These are phyloP conservation scores for Macaranga tanarius DNA, from an alignment of 441 rosid genomes.

Conservation along the genomic window DNA sequence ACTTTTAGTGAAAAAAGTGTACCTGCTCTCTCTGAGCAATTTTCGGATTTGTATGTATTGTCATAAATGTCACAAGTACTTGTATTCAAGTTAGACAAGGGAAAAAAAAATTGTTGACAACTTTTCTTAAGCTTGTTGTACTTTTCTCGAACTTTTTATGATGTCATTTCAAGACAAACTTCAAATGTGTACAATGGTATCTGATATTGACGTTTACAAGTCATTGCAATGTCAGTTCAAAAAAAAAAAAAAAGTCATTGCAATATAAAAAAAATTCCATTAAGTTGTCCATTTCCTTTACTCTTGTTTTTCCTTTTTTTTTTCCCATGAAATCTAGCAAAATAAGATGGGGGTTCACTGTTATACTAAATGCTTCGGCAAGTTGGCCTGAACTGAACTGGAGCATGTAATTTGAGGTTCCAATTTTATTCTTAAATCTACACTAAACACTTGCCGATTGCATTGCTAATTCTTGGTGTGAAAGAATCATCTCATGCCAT, in stretches of 20 bases:
- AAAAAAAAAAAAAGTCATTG: too few relatives aligned
- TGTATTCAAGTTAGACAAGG: not conserved
- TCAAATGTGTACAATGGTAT: not conserved
- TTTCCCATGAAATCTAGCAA: too few relatives aligned
- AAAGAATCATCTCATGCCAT: too few relatives aligned
- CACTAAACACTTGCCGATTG: too few relatives aligned
- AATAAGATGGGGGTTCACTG: not conserved
- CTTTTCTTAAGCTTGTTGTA: not conserved
- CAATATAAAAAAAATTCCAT: not conserved
- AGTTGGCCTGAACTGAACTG: too few relatives aligned
- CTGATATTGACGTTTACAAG: not conserved
- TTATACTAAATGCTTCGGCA: too few relatives aligned
- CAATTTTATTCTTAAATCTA: too few relatives aligned
- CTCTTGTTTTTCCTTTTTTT: not conserved
- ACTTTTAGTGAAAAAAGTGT: not conserved
- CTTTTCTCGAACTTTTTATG: too few relatives aligned
- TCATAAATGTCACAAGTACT: not conserved
- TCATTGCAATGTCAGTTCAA: too few relatives aligned
- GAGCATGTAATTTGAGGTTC: too few relatives aligned
- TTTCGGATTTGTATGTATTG: not conserved
- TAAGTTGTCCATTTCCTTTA: not conserved
- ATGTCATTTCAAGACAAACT: not conserved
- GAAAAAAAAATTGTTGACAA: too few relatives aligned
- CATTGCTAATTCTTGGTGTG: too few relatives aligned
- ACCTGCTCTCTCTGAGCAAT: not conserved